Percentiles rank a stretch among this genome's conserved stretches.
phyloP scores from a whole-genome alignment of 768 basidiomycete species.

The Peribolospora baueri region DNA sequence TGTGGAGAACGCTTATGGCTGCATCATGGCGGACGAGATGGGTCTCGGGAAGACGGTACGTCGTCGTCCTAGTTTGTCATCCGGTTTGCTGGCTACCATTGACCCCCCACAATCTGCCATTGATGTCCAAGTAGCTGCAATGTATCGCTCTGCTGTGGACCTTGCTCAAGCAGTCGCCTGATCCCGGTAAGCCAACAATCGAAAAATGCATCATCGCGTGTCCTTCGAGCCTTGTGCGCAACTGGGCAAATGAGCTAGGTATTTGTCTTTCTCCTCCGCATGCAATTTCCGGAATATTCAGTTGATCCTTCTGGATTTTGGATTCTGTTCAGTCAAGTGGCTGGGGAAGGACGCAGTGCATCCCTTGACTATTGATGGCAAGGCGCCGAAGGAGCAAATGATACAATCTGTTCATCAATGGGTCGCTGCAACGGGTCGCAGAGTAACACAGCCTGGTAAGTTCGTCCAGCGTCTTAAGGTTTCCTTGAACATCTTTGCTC shows the following conservation, averaged over 20 bases:
- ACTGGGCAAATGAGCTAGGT: conserved; percentile 96
- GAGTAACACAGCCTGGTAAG: conserved; percentile 71
- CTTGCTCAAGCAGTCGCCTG: conserved; percentile 77
- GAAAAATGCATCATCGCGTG: conserved; percentile 97
- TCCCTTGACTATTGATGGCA: conserved; percentile 76
- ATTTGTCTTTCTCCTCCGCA: conserved; percentile 12
- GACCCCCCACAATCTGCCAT: too few species aligned
- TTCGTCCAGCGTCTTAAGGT: conserved; percentile 4
- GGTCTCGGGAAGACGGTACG: conserved; percentile 38
- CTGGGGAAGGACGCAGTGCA: conserved; percentile 52
- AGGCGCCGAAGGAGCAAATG: conserved; percentile 59
- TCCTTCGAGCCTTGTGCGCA: conserved; percentile 85
- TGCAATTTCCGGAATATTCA: not conserved
- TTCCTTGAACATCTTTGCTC: not conserved
- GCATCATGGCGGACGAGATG: conserved; percentile 99
- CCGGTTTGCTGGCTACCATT: not conserved
- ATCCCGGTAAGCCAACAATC: conserved; percentile 58
- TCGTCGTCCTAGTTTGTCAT: not conserved
- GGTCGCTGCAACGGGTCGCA: conserved; percentile 68
- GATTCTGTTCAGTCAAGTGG: conserved; percentile 64
- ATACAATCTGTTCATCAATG: conserved; percentile 60
- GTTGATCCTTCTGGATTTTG: not conserved
- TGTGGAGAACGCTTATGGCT: conserved; percentile 49
- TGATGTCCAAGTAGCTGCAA: conserved; percentile 58
- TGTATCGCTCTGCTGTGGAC: conserved; percentile 94